These are phyloP conservation scores for Russula ochroleuca DNA, from an alignment of 768 basidiomycete genomes.

Conservation along the genomic window DNA sequence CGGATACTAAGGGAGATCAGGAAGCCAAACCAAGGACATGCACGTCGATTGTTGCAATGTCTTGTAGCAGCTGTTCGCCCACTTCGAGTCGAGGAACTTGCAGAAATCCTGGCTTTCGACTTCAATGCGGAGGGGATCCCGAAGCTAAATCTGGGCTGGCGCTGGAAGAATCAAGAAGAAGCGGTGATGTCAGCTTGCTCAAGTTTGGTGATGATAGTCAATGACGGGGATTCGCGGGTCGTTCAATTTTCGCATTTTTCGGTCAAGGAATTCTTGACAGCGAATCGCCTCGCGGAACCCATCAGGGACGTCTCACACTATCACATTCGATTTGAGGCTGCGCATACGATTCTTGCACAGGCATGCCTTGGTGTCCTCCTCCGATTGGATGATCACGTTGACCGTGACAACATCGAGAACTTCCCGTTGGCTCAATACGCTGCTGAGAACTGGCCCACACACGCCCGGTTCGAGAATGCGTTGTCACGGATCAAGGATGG, in stretches of 20 bases:
- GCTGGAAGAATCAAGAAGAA: background rate
- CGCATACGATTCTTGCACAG: slow-evolving; percentile 1
- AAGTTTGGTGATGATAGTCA: background rate
- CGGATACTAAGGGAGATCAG: slow-evolving; percentile 5
- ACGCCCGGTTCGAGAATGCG: background rate
- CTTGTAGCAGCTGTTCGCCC: background rate
- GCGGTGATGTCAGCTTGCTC: background rate
- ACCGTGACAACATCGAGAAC: background rate
- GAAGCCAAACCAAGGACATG: background rate
- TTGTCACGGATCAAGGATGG: background rate
- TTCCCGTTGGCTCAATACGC: background rate
- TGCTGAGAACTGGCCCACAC: background rate
- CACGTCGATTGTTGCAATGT: slow-evolving; percentile 6
- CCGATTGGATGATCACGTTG: background rate
- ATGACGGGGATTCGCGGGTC: background rate
- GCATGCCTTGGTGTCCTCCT: background rate
- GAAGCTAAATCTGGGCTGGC: background rate
- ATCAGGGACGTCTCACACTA: background rate
- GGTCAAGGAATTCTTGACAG: background rate
- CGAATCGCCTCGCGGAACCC: background rate
- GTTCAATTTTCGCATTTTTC: slow-evolving; percentile 5
- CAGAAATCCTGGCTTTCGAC: background rate
- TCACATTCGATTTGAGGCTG: background rate
- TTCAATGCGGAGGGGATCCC: background rate
- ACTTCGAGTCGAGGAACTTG: slow-evolving; percentile 3